Base-by-base conservation (phyloP, 352 stramenopile species). In the Lagenidium giganteum region DNA sequence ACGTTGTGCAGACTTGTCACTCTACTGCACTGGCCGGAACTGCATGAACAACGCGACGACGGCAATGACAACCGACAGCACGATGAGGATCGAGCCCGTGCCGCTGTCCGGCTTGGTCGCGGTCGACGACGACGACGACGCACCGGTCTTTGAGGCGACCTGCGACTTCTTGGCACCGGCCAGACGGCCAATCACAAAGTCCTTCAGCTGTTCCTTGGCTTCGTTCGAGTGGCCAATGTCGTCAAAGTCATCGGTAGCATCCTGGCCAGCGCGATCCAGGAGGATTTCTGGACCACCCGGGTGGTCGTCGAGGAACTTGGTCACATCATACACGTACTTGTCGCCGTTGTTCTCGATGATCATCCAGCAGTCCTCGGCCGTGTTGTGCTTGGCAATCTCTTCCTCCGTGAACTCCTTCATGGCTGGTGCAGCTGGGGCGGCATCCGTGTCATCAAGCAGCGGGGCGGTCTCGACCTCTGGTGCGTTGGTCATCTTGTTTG, bases 141-240 rank as follows among this genome's bases (percentile, higher is more conserved):
- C n/a, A 8, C 45, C 35, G 25, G 58, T 62, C 12, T 31, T 31
- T 16, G 25, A 9, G 13, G 36, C 26, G 20, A 48, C 47, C 25
- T 70, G 55, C 54, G 81, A 48, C 51, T 79, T 80, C 25, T 85
- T 70, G 48, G 79, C 75, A 34, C 70, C 71, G 47, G 86, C 68
- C 59, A 98, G 73, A 50, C 93, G 82, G 33, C 95, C 94, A 42
- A 99, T 87, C 21, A 91, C 68, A 47, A 96, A 93, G 48, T 97
- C 71, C 49, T 93, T 85, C 45, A 98, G 78, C 71, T 98, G 90
- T 29, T 83, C 68, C 37, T 93, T 76, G 17, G 96, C 96, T 52
- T 98, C 93, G 38, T 96, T 97, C 30, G 95, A 98, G 76, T 99
- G 96, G 17, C 95, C 96, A 59, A 98, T 98, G 60, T 98, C 95